These are phyloP conservation scores for Umbelopsis ramanniana DNA, from an alignment of 192 early-diverging fungal genomes.

Conservation along the genomic window DNA sequence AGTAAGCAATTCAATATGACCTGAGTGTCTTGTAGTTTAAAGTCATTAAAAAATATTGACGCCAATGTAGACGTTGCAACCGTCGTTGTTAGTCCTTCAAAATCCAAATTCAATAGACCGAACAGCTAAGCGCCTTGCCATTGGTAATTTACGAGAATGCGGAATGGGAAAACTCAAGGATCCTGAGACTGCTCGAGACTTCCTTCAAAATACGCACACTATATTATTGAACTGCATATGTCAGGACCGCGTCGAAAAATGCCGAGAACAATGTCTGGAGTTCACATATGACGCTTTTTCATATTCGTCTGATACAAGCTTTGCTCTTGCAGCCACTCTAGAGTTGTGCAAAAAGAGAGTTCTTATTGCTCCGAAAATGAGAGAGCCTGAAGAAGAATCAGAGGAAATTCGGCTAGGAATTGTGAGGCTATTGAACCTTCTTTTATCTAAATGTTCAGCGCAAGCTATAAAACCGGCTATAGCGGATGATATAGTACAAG, in stretches of 20 bases:
- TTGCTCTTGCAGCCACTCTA: not conserved
- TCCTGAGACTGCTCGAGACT: not conserved
- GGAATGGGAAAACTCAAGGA: not conserved
- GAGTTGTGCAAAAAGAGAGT: not conserved
- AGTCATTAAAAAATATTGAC: too few species aligned
- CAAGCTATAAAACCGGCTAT: not conserved
- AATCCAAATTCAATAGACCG: not conserved
- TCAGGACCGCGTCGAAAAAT: slow-evolving; percentile 4
- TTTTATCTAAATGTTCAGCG: not conserved
- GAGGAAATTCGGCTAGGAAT: slow-evolving; percentile 15
- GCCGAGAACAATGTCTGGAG: slow-evolving; percentile 15
- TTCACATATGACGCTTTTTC: not conserved
- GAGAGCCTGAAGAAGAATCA: not conserved
- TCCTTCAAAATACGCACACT: not conserved
- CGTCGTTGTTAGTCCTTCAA: not conserved
- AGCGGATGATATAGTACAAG: not conserved
- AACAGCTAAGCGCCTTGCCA: not conserved
- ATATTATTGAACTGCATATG: not conserved
- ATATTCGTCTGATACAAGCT: not conserved
- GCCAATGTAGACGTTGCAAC: not conserved
- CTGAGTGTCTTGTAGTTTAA: not conserved
- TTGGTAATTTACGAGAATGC: not conserved
- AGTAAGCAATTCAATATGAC: not conserved
- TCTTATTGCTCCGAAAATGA: not conserved
- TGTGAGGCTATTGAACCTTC: not conserved